Conservation (phyloP, 176 grass and related monocot genomes). For the Poa annua region DNA sequence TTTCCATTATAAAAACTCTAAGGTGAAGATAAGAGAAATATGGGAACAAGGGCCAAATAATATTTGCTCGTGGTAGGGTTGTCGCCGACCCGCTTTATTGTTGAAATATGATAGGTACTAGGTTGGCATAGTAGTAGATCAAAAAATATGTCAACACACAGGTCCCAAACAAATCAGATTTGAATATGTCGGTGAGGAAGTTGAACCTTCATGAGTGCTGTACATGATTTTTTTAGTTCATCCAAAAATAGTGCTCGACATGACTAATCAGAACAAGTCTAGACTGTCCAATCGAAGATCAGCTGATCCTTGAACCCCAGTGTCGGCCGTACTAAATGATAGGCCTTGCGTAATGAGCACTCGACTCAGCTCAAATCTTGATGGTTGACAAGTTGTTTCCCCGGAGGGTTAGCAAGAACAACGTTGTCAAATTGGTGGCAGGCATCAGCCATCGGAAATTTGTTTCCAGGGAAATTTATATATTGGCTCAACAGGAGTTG, state of each 20-base stretch:
- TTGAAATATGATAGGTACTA: constrained; percentile 18
- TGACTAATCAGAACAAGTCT: constrained; percentile 38
- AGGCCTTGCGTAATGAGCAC: neutral
- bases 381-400: neutral
- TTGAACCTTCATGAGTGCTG: constrained; percentile 40
- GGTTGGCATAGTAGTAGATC: neutral
- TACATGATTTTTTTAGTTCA: constrained; percentile 26
- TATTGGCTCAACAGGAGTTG: constrained; percentile 20
- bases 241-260: constrained; percentile 39
- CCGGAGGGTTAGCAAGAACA: neutral
- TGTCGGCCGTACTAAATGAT: constrained; percentile 11
- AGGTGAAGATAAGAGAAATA: neutral
- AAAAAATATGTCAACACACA: constrained; percentile 1
- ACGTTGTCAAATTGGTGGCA: neutral
- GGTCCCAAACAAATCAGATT: neutral
- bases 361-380: constrained; percentile 3
- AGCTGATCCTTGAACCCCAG: neutral
- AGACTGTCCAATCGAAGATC: constrained; percentile 29
- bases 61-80: neutral
- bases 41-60: neutral
- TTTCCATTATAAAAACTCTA: neutral
- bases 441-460: constrained; percentile 7
- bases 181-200: neutral
- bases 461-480: constrained; percentile 32
- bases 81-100: neutral